These are phyloP conservation scores for Chrysanthemum lavandulifolium DNA, from an alignment of 129 eudicot species.

Conservation along the genomic window DNA sequence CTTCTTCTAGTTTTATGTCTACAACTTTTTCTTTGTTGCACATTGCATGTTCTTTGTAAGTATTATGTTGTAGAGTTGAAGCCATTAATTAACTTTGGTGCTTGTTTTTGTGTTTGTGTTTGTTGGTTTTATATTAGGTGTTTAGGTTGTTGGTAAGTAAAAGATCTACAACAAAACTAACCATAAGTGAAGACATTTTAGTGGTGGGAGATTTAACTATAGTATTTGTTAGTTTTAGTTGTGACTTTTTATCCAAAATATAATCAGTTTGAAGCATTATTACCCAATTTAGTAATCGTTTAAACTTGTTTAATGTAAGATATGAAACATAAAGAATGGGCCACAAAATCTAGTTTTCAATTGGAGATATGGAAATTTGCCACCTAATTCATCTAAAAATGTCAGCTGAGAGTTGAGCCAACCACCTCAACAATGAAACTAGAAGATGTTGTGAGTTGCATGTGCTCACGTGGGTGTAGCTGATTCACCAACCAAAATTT, in stretches of 20 bases:
- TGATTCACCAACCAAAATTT: constrained; percentile 21
- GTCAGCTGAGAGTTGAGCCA: constrained; percentile 43
- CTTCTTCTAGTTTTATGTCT: constrained; percentile 17
- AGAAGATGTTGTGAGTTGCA: constrained; percentile 18
- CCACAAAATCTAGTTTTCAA: constrained; percentile 23
- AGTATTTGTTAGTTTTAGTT: constrained; percentile 22
- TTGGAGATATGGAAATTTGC: constrained; percentile 16
- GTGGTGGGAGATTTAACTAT: constrained; percentile 6
- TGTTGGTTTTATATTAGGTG: constrained; percentile 22
- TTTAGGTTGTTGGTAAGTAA: constrained; percentile 35
- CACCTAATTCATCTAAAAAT: constrained; percentile 42
- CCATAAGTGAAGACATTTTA: constrained; percentile 20
- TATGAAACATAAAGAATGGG: not conserved
- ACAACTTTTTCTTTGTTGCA: not conserved
- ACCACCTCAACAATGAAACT: constrained; percentile 48
- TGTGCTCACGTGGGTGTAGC: constrained; percentile 23
- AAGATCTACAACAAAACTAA: constrained; percentile 35
- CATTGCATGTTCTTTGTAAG: constrained; percentile 6
- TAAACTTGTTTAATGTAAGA: not conserved
- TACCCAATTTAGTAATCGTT: not conserved
- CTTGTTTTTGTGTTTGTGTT: constrained; percentile 8
- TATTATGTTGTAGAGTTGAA: constrained; percentile 21
- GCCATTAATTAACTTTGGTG: constrained; percentile 38
- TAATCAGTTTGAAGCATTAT: constrained; percentile 14
- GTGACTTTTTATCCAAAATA: constrained; percentile 15